Percentiles rank a stretch among this genome's conserved stretches.
Conservation (phyloP, 768 basidiomycete genomes). For the Amanita pallidorosea region DNA sequence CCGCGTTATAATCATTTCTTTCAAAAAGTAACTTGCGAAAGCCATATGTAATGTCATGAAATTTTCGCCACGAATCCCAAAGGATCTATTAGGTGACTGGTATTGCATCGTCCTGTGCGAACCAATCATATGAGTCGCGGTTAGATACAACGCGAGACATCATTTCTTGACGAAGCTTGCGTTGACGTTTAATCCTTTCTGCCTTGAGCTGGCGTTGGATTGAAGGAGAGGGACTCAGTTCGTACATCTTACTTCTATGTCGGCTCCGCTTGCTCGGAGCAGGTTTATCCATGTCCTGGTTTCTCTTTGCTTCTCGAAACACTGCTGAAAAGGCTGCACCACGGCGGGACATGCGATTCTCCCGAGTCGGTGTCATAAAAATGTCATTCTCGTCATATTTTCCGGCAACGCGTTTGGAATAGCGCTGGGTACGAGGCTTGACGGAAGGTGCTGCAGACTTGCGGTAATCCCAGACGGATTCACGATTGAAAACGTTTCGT, state of each 20-base stretch:
- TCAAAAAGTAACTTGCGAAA: too few species aligned
- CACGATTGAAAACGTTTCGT: conserved; percentile 3
- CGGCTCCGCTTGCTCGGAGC: neutral
- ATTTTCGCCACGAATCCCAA: neutral
- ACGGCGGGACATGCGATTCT: neutral
- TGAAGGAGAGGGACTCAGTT: neutral
- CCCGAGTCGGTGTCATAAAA: neutral
- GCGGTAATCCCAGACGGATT: conserved; percentile 1
- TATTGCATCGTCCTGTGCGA: neutral
- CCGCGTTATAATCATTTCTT: too few species aligned
- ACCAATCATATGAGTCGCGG: conserved; percentile 1
- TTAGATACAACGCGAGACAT: neutral
- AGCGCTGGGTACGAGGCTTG: neutral
- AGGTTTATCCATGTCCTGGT: neutral
- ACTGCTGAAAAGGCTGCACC: neutral
- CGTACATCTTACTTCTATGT: neutral
- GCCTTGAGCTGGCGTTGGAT: conserved; percentile 1
- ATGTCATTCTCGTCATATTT: neutral
- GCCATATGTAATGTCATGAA: too few species aligned
- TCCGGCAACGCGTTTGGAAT: neutral
- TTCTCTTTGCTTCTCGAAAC: neutral
- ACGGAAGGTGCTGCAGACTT: neutral
- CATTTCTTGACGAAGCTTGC: conserved; percentile 4
- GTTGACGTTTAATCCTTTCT: conserved; percentile 5
- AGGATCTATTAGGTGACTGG: too few species aligned